Evolutionary conservation across 805 yeast genomes (phyloP).

Genomic region (Pichia rugopelliculosa): DNA sequence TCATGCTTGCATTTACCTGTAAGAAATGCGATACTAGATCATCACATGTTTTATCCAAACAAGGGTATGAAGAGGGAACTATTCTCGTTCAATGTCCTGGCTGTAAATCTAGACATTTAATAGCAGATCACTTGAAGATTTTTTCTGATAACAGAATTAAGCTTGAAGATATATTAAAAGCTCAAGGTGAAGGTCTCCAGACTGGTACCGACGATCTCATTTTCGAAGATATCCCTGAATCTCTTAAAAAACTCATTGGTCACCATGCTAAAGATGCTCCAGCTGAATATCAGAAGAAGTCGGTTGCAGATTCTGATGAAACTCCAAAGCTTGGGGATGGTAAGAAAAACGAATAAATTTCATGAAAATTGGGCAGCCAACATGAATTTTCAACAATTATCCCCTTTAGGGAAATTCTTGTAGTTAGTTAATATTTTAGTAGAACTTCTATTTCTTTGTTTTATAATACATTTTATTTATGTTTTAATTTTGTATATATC

Average conservation of each 20-base stretch:
- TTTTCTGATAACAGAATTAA: constrained; percentile 73
- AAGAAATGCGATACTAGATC: constrained; percentile 80
- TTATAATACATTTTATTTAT: too few relatives aligned
- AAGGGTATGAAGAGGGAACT: constrained; percentile 81
- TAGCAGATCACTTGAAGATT: constrained; percentile 80
- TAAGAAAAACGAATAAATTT: not conserved
- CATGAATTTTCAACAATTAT: not conserved
- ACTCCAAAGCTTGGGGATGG: constrained; percentile 11
- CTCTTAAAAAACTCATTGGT: constrained; percentile 43
- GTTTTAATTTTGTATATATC: not conserved
- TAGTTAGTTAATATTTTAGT: not conserved
- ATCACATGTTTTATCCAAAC: constrained; percentile 85
- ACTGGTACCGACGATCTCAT: constrained; percentile 60
- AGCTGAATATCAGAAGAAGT: constrained; percentile 24
- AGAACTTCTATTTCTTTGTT: not conserved
- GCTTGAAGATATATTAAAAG: constrained; percentile 69
- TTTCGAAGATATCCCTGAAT: constrained; percentile 61
- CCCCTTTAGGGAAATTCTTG: not conserved
- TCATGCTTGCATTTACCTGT: constrained; percentile 89
- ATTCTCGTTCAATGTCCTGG: constrained; percentile 89
- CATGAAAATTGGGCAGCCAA: constrained; percentile 2
- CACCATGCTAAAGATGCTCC: constrained; percentile 68
- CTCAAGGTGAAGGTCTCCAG: constrained; percentile 69
- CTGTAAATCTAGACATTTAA: constrained; percentile 79
- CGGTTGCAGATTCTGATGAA: constrained; percentile 1